These are phyloP conservation scores for Pestalotiopsis sp. DNA, from an alignment of 2,329 filamentous ascomycete species.

Conservation along the genomic window DNA sequence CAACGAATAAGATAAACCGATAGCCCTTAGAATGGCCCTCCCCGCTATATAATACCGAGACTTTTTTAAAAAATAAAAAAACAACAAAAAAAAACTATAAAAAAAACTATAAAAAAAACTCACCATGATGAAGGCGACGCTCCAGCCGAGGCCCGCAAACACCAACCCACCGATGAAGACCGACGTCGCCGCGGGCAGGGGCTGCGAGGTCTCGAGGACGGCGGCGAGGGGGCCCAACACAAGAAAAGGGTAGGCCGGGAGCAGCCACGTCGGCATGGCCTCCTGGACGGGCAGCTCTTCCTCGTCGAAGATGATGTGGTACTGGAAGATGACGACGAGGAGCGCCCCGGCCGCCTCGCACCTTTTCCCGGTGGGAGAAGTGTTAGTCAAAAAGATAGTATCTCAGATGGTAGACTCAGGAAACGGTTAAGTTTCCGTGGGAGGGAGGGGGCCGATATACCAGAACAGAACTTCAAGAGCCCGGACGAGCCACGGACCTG, in stretches of 20 bases:
- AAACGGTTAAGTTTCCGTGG: not conserved
- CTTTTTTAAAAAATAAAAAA: too few relatives aligned
- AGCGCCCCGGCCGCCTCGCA: constrained; percentile 29
- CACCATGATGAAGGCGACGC: constrained; percentile 51
- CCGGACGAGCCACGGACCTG: constrained; percentile 41
- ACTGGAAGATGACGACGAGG: constrained; percentile 14
- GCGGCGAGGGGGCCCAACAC: constrained; percentile 51
- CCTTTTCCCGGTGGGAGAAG: not conserved
- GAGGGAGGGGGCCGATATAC: constrained; percentile 31
- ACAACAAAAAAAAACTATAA: too few relatives aligned
- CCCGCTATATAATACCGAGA: not conserved
- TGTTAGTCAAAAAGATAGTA: not conserved
- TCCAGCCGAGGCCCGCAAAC: constrained; percentile 54
- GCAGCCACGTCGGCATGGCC: constrained; percentile 54
- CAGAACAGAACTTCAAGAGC: constrained; percentile 48
- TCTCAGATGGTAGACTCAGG: not conserved
- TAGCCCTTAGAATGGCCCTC: too few relatives aligned
- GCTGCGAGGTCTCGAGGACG: constrained; percentile 44
- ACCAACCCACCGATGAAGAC: constrained; percentile 49
- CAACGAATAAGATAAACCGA: too few relatives aligned
- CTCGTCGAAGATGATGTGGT: constrained; percentile 13
- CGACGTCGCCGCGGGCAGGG: constrained; percentile 39
- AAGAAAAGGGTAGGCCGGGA: constrained; percentile 54
- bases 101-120: too few relatives aligned
- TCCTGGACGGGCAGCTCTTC: constrained; percentile 44